These are phyloP conservation scores for Penicillium sp. DNA, from an alignment of 2,329 filamentous ascomycete species.

Conservation along the genomic window DNA sequence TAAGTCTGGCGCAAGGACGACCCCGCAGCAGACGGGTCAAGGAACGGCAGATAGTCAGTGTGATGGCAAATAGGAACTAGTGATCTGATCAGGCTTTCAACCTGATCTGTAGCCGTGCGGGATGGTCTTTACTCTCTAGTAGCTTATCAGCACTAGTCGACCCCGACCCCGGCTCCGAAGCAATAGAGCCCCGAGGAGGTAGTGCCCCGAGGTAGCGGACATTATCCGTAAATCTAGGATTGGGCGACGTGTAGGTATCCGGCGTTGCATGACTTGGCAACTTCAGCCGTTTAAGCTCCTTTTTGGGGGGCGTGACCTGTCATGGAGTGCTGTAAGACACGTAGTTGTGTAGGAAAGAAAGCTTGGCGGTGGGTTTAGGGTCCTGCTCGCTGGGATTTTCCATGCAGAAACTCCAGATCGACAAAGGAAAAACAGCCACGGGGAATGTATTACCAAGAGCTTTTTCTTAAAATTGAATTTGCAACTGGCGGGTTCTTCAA, in stretches of 20 bases:
- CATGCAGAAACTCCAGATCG: constrained; percentile 9
- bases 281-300: constrained; percentile 1
- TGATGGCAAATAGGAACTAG: constrained; percentile 9
- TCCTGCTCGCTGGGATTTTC: neutral
- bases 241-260: constrained; percentile 12
- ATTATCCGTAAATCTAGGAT: neutral
- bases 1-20: constrained; percentile 19
- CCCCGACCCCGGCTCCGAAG: neutral
- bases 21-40: constrained; percentile 22
- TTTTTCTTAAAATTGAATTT: neutral
- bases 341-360: neutral
- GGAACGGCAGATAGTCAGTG: constrained; percentile 9
- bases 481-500: neutral
- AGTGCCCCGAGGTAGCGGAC: neutral
- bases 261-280: constrained; percentile 11
- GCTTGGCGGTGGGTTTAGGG: constrained; percentile 3
- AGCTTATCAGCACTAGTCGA: constrained; percentile 1
- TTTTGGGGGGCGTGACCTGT: constrained; percentile 3
- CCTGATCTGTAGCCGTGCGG: neutral
- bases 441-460: constrained; percentile 2
- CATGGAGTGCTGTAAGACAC: neutral
- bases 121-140: neutral
- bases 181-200: neutral
- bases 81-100: neutral
- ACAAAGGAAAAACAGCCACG: neutral